Base-by-base conservation (phyloP, 2,329 filamentous ascomycete genomes). In the Pyrenophora teres region DNA sequence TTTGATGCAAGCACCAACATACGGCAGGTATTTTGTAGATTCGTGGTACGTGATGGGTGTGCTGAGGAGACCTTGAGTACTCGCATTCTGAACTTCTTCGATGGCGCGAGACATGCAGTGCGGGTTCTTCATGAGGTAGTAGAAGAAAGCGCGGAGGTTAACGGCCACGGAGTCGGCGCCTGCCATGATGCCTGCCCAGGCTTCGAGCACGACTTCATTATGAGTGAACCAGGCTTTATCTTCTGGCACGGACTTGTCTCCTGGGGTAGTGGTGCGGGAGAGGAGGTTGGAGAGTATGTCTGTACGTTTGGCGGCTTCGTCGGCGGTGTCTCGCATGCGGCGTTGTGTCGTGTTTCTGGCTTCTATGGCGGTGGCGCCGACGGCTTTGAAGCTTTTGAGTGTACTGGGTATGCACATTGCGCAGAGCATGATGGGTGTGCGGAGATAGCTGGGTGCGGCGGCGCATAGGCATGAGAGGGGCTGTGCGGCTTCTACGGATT, bases 121-220 rank as follows among this genome's bases (percentile, higher is more conserved):
- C 1, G 70, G 70, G 50, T 72, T 57, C 40, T 68, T 71, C 33
- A 77, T 65, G 12, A 74, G 63, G 49, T 73, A 64, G 58, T 76
- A 79, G 9, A 78, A 56, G 6, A 72, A 56, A 12, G 65, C 58
- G 10, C 66, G 59, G 7, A 76, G 52, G 7, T 64, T 57, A 9
- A 71, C 63, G 3, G 71, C 68, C 0, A 70, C 75, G 2, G 73
- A 76, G 19, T 74, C 73, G 9, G 65, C 57, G 19, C 73, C 72
- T 1, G 70, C 74, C 44, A 72, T 62, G 59, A 72, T 62, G 6
- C 56, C 65, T 27, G 55, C 55, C 50, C 59, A 70, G 6, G 63
- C 51, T 43, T 72, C 69, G 10, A 68, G 37, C 13, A 62, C 65
- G 23, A 68, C 61, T 54, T 73, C 67, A 5, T 55, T 60, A 12